Evolutionary conservation across 768 basidiomycete genomes (phyloP), one percentile per base, ranked within the genome.

Genomic region (Boletus pseudo-olivaceus): DNA sequence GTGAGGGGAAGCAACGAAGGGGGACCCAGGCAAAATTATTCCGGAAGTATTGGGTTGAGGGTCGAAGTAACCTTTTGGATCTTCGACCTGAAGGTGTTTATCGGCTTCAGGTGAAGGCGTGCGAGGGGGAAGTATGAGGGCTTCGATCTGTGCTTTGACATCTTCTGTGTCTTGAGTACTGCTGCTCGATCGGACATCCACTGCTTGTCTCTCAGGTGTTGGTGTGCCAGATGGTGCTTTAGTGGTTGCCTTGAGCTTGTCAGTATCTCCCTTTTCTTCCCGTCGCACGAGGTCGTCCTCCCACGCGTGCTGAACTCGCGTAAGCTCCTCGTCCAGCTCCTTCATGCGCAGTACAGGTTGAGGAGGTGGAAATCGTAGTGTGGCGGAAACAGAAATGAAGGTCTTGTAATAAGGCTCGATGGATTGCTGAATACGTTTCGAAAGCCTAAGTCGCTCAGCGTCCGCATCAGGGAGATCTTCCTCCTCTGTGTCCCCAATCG

Each of bases 311-410:
- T 87, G 89, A 15, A 85, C 81, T 29, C 76, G 75, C 33, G 78
- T 73, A n/a, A 96, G 78, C 51, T 85, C 78, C 23, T 86, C 81
- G 62, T 98, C 94, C 7, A 98, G 75, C 60, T 90, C 87, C 62
- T 90, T 88, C 93, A 98, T 97, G 43, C 81, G 81, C 3, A 81
- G 76, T 38, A 99, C 82, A 7, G 94, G 88, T 65, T 91, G 87
- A 5, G 97, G 97, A 23, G 96, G 93, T 14, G 87, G 90, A 67
- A 97, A 97, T 5, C 92, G 83, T 44, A 98, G 75, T 0, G 94
- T 93, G 0, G 95, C 89, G 3, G 95, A 98, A 40, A 93, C 90
- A 2, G 97, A 98, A 30, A 98, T 89, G 64, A 93, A 93, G 2
- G 90, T 94, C 56, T 76, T 83, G 60, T 78, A 75, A 67, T 97